These are phyloP conservation scores for Kodamaea kaohsiungensis DNA, from an alignment of 805 yeast genomes.

Conservation along the genomic window DNA sequence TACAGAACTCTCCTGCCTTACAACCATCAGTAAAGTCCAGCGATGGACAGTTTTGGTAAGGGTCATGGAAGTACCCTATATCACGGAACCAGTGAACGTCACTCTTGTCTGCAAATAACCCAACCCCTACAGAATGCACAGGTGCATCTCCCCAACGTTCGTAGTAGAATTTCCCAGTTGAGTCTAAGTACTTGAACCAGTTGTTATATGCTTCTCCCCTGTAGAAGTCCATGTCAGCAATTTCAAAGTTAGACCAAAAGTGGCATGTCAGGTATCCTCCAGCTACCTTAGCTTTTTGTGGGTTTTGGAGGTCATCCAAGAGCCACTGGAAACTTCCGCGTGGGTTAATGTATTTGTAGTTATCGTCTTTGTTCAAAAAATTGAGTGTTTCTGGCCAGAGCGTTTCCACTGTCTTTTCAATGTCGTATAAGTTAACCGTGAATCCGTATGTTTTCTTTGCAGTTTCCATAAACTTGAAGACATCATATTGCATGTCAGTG, in stretches of 20 bases:
- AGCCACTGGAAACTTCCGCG: slow-evolving; percentile 56
- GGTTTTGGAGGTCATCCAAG: slow-evolving; percentile 52
- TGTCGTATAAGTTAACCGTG: slow-evolving; percentile 67
- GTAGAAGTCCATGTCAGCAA: slow-evolving; percentile 80
- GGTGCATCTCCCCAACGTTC: slow-evolving; percentile 97
- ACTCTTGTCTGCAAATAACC: slow-evolving; percentile 66
- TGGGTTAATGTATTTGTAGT: slow-evolving; percentile 50
- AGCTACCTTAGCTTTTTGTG: slow-evolving; percentile 41
- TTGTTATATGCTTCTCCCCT: slow-evolving; percentile 63
- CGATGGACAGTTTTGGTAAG: slow-evolving; percentile 76
- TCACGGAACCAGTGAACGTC: slow-evolving; percentile 86
- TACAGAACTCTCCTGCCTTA: slow-evolving; percentile 53
- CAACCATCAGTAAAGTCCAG: slow-evolving; percentile 49
- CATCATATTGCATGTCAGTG: slow-evolving; percentile 73
- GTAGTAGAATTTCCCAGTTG: slow-evolving; percentile 79
- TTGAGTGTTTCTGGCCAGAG: slow-evolving; percentile 72
- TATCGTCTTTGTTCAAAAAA: slow-evolving; percentile 56
- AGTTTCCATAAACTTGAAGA: slow-evolving; percentile 69
- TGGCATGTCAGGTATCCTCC: slow-evolving; percentile 71
- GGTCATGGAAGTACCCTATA: slow-evolving; percentile 74
- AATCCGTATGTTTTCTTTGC: slow-evolving; percentile 75
- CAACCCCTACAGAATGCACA: slow-evolving; percentile 75
- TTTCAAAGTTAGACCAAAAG: slow-evolving; percentile 90
- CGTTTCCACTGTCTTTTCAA: slow-evolving; percentile 59
- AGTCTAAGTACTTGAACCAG: slow-evolving; percentile 66